Evolutionary conservation across 495 filamentous ascomycete species (phyloP), one percentile per base, ranked within the genome.

Genomic region (Aspergillus homomorphus): DNA sequence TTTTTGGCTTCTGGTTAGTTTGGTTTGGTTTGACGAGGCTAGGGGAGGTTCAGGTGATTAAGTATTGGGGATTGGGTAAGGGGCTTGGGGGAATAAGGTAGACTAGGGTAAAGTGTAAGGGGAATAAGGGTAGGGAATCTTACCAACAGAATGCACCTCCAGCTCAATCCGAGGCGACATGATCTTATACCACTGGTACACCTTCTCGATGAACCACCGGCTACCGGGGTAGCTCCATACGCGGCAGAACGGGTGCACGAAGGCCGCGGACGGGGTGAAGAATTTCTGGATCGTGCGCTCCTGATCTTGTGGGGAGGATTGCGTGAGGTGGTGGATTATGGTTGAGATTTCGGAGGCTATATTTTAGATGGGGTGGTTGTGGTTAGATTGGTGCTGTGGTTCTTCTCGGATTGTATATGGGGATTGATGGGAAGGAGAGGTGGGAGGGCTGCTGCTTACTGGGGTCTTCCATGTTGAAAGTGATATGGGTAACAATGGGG

Each of bases 111-210:
- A 30, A 10, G 19, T 42, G 1, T 15, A 28, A 14, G 18, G 14
- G 19, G 24, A 15, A 43, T 4, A 18, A 7, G 41, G 22, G 26
- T n/a, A n/a, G 19, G 28, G 22, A 41, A 15, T 57, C 56, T 12
- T 71, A 90, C 89, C 86, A 21, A 87, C 71, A 15, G 87, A 89
- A 57, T 89, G 77, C 10, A 96, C 74, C 0, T 81, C 67, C n/a
- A 92, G 62, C 21, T 84, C 74, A 48, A 92, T 89, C n/a, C 77
- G 73, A 1, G 91, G 91, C 38, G 83, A 88, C 66, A 95, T 77
- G 62, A 93, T 86, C 66, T 90, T 90, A 71, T 95, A 94, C 89
- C 90, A 96, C 59, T 87, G 88, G 62, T 87, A 93, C 41, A 96
- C 87, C 56, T 80, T 80, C 57, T 77, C 75, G 24, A 95, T 77